Base-by-base conservation (phyloP, 2,329 filamentous ascomycete genomes). In the Aureobasidium sp. region DNA sequence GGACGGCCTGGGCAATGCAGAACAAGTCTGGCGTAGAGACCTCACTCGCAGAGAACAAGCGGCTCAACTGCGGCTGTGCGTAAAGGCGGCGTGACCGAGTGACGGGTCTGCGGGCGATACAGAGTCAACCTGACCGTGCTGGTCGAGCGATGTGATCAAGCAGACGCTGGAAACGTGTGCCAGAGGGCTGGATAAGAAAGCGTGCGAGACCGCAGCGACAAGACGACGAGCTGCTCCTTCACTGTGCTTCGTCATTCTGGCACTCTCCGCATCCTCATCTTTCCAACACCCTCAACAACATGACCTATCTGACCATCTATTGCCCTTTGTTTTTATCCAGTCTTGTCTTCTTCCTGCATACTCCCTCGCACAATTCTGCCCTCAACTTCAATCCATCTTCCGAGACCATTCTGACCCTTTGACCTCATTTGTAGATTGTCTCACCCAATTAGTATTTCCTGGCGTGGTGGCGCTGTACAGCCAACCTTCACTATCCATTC, bases 41-140 rank as follows among this genome's bases (percentile, higher is more conserved):
- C 55, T 57, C 53, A 57, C 37, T 55, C 29, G 25, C 53, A 45
- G n/a, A 58, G 41, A 58, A 48, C 41, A 48, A 48, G 31, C 55
- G 55, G 55, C 42, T 58, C 34, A 58, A 58, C 55, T 58, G 15
- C 55, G 55, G 55, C 42, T 58, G 55, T 58, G 42, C n/a, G 42
- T 37, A 29, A 25, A 44, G 22, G 41, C 53, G 17, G 53, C 29
- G 25, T 42, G 29, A 45, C 37, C 37, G 31, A 41, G 22, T 6
- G 37, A 55, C 51, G 36, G 27, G 51, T 22, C 34, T 25, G 20
- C 20, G 31, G 11, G 9, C 17, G 31, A 9, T 20, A 14, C 31
- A 52, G 49, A 39, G 31, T 25, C 49, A 14, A 25, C 6, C 14
- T 39, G 9, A 25, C 42, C 25, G 36, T 55, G 29, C 25, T 41